Evolutionary conservation across 2,329 filamentous ascomycete genomes (phyloP).

Genomic region (Xylariaceae sp.): DNA sequence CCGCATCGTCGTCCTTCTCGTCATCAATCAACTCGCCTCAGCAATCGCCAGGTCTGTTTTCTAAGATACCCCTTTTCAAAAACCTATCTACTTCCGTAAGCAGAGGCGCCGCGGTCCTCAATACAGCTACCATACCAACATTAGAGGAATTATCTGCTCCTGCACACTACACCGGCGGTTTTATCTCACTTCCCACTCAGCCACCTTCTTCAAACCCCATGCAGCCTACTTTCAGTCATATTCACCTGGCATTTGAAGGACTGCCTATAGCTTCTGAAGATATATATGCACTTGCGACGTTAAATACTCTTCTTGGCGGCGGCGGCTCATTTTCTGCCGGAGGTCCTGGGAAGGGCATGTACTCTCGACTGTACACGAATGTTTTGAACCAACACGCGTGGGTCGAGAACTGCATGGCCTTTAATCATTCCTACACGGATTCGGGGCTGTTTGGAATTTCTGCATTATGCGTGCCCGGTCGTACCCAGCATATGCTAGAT

Average conservation of each 20-base stretch:
- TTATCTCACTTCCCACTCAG: slow-evolving; percentile 81
- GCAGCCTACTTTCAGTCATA: slow-evolving; percentile 83
- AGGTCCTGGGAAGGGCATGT: slow-evolving; percentile 98
- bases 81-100: slow-evolving; percentile 79
- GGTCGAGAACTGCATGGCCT: slow-evolving; percentile 94
- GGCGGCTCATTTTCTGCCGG: slow-evolving; percentile 97
- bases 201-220: slow-evolving; percentile 79
- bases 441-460: slow-evolving; percentile 94
- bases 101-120: slow-evolving; percentile 63
- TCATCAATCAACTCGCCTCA: slow-evolving; percentile 39
- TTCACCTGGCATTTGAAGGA: slow-evolving; percentile 95
- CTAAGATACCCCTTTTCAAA: slow-evolving; percentile 88
- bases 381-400: slow-evolving; percentile 97
- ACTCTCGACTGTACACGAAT: slow-evolving; percentile 95
- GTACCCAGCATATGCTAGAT: slow-evolving; percentile 84
- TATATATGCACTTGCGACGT: slow-evolving; percentile 93
- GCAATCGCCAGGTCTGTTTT: slow-evolving; percentile 71
- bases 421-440: slow-evolving; percentile 98
- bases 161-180: slow-evolving; percentile 91
- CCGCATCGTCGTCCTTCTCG: slow-evolving; percentile 41
- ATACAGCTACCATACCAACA: slow-evolving; percentile 50
- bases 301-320: slow-evolving; percentile 94
- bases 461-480: slow-evolving; percentile 79
- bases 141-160: slow-evolving; percentile 64
- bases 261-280: slow-evolving; percentile 88